These are phyloP conservation scores for Sporothrix mexicana DNA, from an alignment of 2,329 filamentous ascomycete species.

Conservation along the genomic window DNA sequence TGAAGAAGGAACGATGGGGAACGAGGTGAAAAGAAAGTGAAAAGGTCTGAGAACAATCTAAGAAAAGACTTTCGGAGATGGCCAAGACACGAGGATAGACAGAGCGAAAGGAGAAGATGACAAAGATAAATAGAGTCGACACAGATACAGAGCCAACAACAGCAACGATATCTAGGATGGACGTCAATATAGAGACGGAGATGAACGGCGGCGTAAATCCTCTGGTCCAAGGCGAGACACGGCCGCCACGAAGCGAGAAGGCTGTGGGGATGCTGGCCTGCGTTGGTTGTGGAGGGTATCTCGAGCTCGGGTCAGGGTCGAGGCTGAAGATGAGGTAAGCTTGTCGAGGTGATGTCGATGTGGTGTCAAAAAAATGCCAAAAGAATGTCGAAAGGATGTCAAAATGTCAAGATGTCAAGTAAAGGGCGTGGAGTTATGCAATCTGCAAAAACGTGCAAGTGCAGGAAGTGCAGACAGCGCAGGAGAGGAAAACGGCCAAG, in stretches of 20 bases:
- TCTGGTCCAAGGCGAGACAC: conserved; percentile 17
- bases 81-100: neutral
- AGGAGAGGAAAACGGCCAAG: neutral
- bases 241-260: conserved; percentile 17
- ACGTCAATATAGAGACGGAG: conserved; percentile 20
- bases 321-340: too few species aligned
- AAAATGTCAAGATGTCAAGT: neutral
- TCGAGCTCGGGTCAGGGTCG: neutral
- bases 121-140: neutral
- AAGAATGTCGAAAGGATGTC: neutral
- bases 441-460: neutral
- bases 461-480: neutral
- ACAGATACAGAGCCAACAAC: neutral
- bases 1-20: too few species aligned
- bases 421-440: neutral
- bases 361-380: neutral
- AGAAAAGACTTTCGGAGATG: neutral
- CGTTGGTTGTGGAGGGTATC: neutral
- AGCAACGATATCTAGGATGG: neutral
- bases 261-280: neutral
- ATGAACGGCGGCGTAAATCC: conserved; percentile 10
- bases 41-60: conserved; percentile 12
- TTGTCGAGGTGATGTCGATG: neutral
- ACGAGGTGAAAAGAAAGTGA: neutral
- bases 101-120: neutral